Percentiles rank a stretch among this genome's conserved stretches.
These are phyloP conservation scores for Trichosporon coremiiforme DNA, from an alignment of 1,284 basidiomycete species.

Conservation along the genomic window DNA sequence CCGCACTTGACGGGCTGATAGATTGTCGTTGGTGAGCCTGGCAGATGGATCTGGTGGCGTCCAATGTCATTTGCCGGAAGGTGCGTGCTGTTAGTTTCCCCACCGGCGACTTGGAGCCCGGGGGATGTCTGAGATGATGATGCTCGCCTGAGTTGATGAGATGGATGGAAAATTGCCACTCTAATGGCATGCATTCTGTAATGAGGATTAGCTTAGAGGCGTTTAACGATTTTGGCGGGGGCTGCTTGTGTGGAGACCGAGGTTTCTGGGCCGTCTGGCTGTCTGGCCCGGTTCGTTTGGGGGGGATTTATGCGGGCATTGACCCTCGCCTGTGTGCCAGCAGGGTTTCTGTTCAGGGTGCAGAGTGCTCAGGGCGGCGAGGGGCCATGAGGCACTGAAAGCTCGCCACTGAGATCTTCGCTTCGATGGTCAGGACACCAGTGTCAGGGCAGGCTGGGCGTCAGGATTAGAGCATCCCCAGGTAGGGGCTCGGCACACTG, in stretches of 20 bases:
- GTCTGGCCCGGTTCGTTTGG: background rate
- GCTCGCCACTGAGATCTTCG: conserved; percentile 19
- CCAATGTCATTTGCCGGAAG: conserved; percentile 5
- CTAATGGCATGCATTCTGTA: conserved; percentile 1
- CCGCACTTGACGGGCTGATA: background rate
- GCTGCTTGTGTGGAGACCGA: conserved; percentile 1
- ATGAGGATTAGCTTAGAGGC: background rate
- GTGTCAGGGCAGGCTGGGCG: background rate
- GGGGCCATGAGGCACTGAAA: conserved; percentile 10
- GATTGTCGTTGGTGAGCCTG: background rate
- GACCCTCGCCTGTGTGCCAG: conserved; percentile 4
- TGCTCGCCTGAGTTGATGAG: no score
- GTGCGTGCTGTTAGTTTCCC: background rate
- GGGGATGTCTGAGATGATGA: no score
- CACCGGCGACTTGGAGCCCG: conserved; percentile 9
- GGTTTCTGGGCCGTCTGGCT: background rate
- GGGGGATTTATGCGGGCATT: conserved; percentile 16
- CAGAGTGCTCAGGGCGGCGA: background rate
- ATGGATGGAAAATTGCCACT: no score
- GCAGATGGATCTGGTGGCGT: conserved; percentile 5
- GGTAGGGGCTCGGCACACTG: background rate
- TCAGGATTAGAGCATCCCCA: background rate
- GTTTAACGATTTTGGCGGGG: no score
- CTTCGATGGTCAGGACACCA: conserved; percentile 8
- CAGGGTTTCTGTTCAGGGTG: background rate